Percentiles rank a stretch among this genome's conserved stretches.
phyloP scores from a whole-genome alignment of 306 rosid species.

The Corylus avellana region DNA sequence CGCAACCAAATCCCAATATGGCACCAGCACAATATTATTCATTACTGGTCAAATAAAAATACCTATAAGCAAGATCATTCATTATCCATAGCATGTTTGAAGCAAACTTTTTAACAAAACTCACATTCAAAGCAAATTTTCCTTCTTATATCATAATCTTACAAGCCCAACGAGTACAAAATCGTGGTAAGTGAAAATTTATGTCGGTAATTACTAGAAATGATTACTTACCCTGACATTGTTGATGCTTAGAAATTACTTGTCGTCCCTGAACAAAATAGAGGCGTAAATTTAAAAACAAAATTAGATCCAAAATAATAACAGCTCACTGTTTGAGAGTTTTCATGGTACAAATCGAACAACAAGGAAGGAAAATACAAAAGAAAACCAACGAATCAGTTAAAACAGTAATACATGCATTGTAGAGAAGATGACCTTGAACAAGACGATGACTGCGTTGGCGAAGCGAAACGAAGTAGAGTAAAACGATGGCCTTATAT shows the following conservation, averaged over 20 bases:
- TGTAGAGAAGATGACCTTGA: neutral
- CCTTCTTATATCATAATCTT: neutral
- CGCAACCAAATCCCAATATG: neutral
- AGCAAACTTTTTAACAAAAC: neutral
- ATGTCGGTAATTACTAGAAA: neutral
- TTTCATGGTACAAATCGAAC: neutral
- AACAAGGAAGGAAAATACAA: neutral
- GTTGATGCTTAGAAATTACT: neutral
- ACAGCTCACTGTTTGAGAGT: neutral
- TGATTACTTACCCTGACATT: conserved; percentile 8
- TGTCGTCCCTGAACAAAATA: conserved; percentile 2
- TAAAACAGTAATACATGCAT: neutral
- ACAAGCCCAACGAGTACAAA: neutral
- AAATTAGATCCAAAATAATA: neutral
- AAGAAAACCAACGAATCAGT: neutral
- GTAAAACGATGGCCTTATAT: neutral
- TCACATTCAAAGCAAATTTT: neutral
- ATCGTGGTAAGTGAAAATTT: neutral
- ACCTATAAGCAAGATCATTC: too few species aligned
- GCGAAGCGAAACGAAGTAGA: neutral
- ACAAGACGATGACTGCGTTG: neutral
- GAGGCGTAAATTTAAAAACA: neutral
- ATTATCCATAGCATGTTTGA: neutral
- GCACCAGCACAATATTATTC: neutral
- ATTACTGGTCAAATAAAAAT: too few species aligned